Base-by-base conservation (phyloP, 306 rosid genomes). In the Citrullus mucosospermus region DNA sequence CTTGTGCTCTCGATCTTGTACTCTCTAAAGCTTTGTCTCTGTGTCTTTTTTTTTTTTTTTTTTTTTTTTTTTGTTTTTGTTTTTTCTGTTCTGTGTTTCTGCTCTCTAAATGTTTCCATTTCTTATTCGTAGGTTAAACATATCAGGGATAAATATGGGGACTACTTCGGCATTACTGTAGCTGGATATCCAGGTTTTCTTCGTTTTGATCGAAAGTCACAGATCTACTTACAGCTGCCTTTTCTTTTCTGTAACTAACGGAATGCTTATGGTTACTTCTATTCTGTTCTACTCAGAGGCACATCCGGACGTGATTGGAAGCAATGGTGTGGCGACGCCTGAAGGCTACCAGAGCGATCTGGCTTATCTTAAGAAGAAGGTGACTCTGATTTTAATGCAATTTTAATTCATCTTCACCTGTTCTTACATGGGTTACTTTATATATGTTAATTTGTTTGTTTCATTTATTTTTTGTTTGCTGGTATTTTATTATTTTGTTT, bases 121-220 rank as follows among this genome's bases (percentile, higher is more conserved):
- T 62, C n/a, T 30, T 9, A 1, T 57, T 51, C 22, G 11, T 72
- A 94, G 98, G 98, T 95, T 74, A 84, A 85, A 75, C 99, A 95
- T 81, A 92, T 95, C 77, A 83, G 91, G 81, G 87, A 82, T 71
- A 82, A 87, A 44, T 88, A 91, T 71, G 97, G 93, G 34, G 97
- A 95, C 83, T 95, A 95, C 89, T 95, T 95, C 68, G 99, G 99
- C 80, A 89, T 95, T 65, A 90, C 99, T 1, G 86, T 95, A 6
- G 99, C 99, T 82, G 99, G 99, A 81, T 95, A 95, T 88, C 99
- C 99, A 90, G 98, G 98, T 93, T 74, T 25, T 18, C 11, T 25
- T 73, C n/a, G 25, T 65, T 36, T 38, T 75, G 6, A 36, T 75
- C 18, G 34, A 22, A 36, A 53, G 3, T 56, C 20, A 55, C n/a